A percentile compares a stretch with the other conserved stretches of the same genome.
These are phyloP conservation scores for Ploettnerulaceae sp. DNA, from an alignment of 2,329 filamentous ascomycete genomes.

Conservation along the genomic window DNA sequence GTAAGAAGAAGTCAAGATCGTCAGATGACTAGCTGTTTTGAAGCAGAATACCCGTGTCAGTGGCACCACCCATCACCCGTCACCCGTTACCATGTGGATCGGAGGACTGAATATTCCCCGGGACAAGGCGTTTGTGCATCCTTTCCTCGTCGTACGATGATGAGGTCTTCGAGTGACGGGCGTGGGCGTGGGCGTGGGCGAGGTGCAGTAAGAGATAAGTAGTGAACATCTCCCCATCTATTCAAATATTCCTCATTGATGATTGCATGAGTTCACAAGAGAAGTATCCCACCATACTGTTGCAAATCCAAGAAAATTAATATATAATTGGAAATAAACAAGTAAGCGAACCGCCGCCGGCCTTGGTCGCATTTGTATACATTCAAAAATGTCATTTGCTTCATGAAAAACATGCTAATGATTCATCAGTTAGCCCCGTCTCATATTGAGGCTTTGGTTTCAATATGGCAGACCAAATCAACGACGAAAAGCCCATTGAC, in stretches of 20 bases:
- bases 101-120: not conserved
- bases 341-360: no score
- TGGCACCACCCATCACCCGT: not conserved
- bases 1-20: not conserved
- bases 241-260: not conserved
- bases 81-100: no score
- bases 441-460: not conserved
- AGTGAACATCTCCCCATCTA: not conserved
- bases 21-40: not conserved
- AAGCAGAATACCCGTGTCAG: not conserved
- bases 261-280: no score
- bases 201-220: not conserved
- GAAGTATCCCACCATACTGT: not conserved
- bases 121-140: not conserved
- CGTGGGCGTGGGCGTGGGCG: not conserved
- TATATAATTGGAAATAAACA: no score
- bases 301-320: not conserved
- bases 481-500: constrained; percentile 8
- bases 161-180: no score
- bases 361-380: no score
- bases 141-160: not conserved
- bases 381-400: not conserved
- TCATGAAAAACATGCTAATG: not conserved
- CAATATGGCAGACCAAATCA: constrained; percentile 12
- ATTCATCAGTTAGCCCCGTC: not conserved